Conservation (phyloP, 495 filamentous ascomycete species). For the Aspergillus hancockii region DNA sequence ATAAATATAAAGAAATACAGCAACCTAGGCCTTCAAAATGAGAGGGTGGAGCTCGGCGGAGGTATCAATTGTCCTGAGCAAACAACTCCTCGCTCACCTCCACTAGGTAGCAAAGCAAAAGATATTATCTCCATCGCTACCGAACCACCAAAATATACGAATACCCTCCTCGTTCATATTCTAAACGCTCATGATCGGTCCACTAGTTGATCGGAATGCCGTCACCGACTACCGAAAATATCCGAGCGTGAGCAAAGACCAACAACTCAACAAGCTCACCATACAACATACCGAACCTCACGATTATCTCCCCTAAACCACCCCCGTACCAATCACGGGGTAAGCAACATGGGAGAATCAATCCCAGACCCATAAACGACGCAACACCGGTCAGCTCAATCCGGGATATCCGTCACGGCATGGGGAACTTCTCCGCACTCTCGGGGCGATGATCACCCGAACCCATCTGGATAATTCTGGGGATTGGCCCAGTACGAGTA, state of each 20-base stretch:
- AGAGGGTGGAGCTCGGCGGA: no score
- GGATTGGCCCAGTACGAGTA: not conserved
- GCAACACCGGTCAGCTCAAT: not conserved
- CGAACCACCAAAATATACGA: no score
- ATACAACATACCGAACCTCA: not conserved
- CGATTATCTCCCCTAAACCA: not conserved
- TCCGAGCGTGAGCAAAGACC: not conserved
- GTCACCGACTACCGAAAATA: not conserved
- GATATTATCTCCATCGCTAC: no score
- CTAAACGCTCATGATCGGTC: not conserved
- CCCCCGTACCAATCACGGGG: not conserved
- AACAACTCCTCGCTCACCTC: no score
- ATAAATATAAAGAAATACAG: no score
- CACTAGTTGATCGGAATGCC: not conserved
- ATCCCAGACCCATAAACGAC: not conserved
- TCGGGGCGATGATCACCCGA: conserved; percentile 13
- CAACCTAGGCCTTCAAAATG: no score
- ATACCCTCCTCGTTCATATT: no score
- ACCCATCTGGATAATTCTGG: not conserved
- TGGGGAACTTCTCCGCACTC: conserved; percentile 11
- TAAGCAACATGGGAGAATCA: not conserved
- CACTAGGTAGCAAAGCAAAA: no score
- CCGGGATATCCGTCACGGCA: conserved; percentile 1
- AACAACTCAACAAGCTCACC: not conserved
- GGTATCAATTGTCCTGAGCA: no score